Conservation (phyloP, 2,329 filamentous ascomycete species). For the Ophiostoma ips region DNA sequence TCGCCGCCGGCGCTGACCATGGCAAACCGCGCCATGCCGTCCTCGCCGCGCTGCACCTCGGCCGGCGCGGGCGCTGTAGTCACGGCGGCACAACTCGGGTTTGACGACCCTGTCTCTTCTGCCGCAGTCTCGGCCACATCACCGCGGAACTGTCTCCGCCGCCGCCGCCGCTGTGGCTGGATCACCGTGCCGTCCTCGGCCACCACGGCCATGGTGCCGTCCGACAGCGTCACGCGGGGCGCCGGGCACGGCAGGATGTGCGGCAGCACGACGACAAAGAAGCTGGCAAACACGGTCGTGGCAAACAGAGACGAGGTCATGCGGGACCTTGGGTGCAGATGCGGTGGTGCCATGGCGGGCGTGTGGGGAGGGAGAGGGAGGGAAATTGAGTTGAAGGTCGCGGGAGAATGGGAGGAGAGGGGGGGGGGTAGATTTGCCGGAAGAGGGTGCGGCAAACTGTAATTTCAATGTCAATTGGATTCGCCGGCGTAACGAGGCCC, state of each 20-base stretch:
- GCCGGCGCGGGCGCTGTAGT: conserved; percentile 6
- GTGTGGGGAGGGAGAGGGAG: background rate
- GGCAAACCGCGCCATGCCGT: conserved; percentile 36
- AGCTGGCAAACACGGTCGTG: conserved; percentile 77
- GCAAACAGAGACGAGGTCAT: conserved; percentile 92
- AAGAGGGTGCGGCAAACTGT: too few relatives aligned
- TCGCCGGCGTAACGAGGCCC: too few relatives aligned
- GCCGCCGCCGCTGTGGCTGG: conserved; percentile 24
- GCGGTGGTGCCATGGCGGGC: conserved; percentile 40
- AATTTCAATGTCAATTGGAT: too few relatives aligned
- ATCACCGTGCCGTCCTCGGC: conserved; percentile 27
- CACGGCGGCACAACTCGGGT: too few relatives aligned
- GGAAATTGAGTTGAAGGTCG: background rate
- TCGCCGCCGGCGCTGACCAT: conserved; percentile 15
- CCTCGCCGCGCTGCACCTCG: conserved; percentile 26
- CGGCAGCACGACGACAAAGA: conserved; percentile 81
- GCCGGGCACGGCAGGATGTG: conserved; percentile 87
- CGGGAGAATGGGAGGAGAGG: too few relatives aligned
- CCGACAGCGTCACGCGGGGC: conserved; percentile 59
- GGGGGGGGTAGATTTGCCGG: too few relatives aligned
- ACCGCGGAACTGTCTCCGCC: conserved; percentile 19
- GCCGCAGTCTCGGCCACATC: background rate
- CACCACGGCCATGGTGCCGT: conserved; percentile 41
- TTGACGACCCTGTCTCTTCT: too few relatives aligned
- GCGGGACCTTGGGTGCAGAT: conserved; percentile 85